Evolutionary conservation across 352 stramenopile species (phyloP).

Genomic region (Thraustochytrium sp.): DNA sequence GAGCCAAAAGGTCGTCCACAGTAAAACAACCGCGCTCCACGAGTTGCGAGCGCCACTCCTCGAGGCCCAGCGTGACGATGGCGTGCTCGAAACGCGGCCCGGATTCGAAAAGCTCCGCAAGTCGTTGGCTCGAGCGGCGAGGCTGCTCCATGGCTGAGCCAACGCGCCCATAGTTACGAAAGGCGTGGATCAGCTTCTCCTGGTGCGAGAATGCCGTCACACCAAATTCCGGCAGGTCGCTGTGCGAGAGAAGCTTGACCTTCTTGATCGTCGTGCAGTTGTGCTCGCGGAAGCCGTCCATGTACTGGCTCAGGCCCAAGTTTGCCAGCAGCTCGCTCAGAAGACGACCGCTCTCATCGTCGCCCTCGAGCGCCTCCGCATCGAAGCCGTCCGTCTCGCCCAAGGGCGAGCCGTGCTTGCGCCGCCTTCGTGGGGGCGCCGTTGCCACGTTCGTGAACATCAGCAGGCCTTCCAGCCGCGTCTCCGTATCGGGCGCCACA

Average conservation of each 20-base stretch:
- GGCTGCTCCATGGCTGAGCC: neutral
- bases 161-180: constrained; percentile 25
- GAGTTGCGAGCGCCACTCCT: neutral
- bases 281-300: neutral
- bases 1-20: neutral
- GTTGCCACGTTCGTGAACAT: neutral
- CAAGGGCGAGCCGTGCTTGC: neutral
- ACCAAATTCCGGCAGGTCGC: neutral
- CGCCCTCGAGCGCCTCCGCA: neutral
- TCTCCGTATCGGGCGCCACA: neutral
- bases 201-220: neutral
- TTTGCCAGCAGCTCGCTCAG: constrained; percentile 3
- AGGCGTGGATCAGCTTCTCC: constrained; percentile 13
- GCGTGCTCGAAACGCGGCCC: neutral
- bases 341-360: neutral
- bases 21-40: neutral
- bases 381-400: constrained; percentile 28
- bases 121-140: neutral
- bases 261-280: neutral
- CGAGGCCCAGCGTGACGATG: neutral
- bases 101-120: neutral
- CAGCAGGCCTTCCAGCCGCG: neutral
- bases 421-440: neutral
- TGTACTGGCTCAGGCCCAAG: constrained; percentile 1
- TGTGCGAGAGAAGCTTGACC: neutral